Percentiles rank a stretch among this genome's conserved stretches.
Evolutionary conservation across 345 rosid species (phyloP).

Genomic region (Eucalyptus globulus): DNA sequence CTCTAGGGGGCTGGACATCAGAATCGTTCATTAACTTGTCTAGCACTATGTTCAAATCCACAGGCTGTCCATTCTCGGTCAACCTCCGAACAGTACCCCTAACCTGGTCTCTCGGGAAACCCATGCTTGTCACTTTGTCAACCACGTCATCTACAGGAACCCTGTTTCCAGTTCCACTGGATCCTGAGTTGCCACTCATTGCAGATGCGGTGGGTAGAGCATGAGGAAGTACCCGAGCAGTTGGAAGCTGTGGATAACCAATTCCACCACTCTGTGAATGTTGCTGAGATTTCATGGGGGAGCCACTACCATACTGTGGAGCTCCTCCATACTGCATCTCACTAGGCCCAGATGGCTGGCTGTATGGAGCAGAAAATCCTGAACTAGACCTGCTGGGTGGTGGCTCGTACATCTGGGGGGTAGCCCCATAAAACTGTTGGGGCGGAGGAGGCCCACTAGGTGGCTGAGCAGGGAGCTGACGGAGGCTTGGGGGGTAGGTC

Average conservation of each 20-base stretch:
- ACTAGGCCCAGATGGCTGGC: conserved; percentile 32
- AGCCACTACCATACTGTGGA: conserved; percentile 46
- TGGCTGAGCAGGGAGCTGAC: conserved; percentile 46
- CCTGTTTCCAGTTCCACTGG: conserved; percentile 63
- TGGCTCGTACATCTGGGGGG: conserved; percentile 45
- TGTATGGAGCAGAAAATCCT: conserved; percentile 52
- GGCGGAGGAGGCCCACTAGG: conserved; percentile 40
- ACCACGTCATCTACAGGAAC: conserved; percentile 74
- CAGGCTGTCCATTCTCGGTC: conserved; percentile 80
- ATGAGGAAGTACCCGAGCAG: conserved; percentile 70
- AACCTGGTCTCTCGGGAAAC: conserved; percentile 85
- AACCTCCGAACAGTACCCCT: conserved; percentile 67
- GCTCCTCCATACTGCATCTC: conserved; percentile 38
- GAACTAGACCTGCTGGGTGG: conserved; percentile 45
- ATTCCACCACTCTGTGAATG: conserved; percentile 18
- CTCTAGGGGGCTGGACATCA: conserved; percentile 60
- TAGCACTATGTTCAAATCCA: conserved; percentile 79
- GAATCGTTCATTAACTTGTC: conserved; percentile 91
- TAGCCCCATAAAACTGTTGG: conserved; percentile 48
- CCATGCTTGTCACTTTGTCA: conserved; percentile 76
- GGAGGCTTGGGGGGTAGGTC: conserved; percentile 39
- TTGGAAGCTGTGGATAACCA: conserved; percentile 72
- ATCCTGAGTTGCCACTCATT: conserved; percentile 36
- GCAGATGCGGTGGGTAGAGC: conserved; percentile 62
- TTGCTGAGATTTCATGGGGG: conserved; percentile 41